phyloP scores from a whole-genome alignment of 2,329 filamentous ascomycete genomes.

The Drechslerella coelobrocha region DNA sequence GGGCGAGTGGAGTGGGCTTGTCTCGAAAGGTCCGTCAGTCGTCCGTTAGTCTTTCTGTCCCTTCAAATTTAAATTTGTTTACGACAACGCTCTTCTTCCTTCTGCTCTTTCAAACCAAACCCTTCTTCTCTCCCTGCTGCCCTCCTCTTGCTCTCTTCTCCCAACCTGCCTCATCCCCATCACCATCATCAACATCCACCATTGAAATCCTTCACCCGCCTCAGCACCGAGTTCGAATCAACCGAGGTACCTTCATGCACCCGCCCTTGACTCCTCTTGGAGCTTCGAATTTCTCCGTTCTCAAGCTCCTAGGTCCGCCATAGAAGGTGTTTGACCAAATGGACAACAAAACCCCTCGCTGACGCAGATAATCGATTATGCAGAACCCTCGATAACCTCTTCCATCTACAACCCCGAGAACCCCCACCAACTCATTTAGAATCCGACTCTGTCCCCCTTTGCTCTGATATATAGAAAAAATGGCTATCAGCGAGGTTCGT shows the following conservation, averaged over 20 bases:
- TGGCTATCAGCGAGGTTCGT: slow-evolving; percentile 45
- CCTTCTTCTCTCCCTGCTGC: slow-evolving; percentile 14
- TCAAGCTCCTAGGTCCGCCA: slow-evolving; percentile 14
- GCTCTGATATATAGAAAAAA: slow-evolving; percentile 31
- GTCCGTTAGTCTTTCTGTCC: too few relatives aligned
- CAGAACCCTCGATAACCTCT: slow-evolving; percentile 48
- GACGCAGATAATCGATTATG: slow-evolving; percentile 50
- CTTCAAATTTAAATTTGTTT: slow-evolving; percentile 50
- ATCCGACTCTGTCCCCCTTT: slow-evolving; percentile 7
- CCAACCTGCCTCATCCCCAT: slow-evolving; percentile 3
- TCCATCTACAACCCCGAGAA: slow-evolving; percentile 16
- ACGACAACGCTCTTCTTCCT: slow-evolving; percentile 35
- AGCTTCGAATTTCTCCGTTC: slow-evolving; percentile 10
- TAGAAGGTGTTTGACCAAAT: slow-evolving; percentile 46
- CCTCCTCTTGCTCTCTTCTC: not conserved
- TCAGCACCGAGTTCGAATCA: slow-evolving; percentile 10
- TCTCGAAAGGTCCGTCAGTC: not conserved
- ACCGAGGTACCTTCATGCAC: slow-evolving; percentile 23
- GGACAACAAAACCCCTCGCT: slow-evolving; percentile 48
- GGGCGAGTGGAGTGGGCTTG: not conserved
- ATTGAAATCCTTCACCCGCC: slow-evolving; percentile 17
- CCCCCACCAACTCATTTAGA: slow-evolving; percentile 21
- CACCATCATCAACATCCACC: slow-evolving; percentile 10
- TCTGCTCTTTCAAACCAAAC: slow-evolving; percentile 11
- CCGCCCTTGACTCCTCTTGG: slow-evolving; percentile 12